Base-by-base conservation (phyloP, 202 grass and related monocot species). In the Saccharum hybrid region DNA sequence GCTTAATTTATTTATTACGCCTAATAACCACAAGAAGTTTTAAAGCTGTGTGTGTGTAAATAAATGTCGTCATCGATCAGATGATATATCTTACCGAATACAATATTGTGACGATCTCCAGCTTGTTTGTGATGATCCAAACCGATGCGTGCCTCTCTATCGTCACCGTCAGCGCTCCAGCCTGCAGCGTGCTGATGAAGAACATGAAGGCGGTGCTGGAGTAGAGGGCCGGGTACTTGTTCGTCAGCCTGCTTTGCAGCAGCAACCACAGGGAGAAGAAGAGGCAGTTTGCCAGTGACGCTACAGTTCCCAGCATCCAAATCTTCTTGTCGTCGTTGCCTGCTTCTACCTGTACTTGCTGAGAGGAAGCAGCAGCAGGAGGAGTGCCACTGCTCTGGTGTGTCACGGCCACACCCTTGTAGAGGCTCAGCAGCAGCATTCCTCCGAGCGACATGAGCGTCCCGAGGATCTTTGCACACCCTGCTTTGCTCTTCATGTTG, bases 211-310 rank as follows among this genome's bases (percentile, higher is more conserved):
- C 84, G 10, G 92, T 94, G 77, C 79, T 81, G 15, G 92, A 97
- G 76, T 94, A 97, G 52, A 97, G 72, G 6, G 87, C 86, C 1
- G 92, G 90, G 74, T 97, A 94, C 81, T 93, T 97, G 10, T 88
- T 93, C 4, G 81, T 79, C 10, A 94, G 78, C 80, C 73, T 93
- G 26, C 59, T 84, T 34, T 97, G 92, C 19, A 97, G 63, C 30
- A 92, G 79, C 51, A 97, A 85, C 94, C 94, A 97, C 1, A 88
- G 68, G 16, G 92, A 94, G 86, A 88, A 97, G 37, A 68, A 81
- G 26, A 97, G 14, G 80, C 90, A 90, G 30, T 82, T 93, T 2
- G 78, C 77, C 36, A 97, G 76, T n/a, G 93, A 62, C 2, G 84
- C 77, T 3, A 90, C 13, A 6, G 94, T 89, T 2, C 94, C 94